These are phyloP conservation scores for Sporothrix luriei DNA, from an alignment of 2,329 filamentous ascomycete genomes.

Conservation along the genomic window DNA sequence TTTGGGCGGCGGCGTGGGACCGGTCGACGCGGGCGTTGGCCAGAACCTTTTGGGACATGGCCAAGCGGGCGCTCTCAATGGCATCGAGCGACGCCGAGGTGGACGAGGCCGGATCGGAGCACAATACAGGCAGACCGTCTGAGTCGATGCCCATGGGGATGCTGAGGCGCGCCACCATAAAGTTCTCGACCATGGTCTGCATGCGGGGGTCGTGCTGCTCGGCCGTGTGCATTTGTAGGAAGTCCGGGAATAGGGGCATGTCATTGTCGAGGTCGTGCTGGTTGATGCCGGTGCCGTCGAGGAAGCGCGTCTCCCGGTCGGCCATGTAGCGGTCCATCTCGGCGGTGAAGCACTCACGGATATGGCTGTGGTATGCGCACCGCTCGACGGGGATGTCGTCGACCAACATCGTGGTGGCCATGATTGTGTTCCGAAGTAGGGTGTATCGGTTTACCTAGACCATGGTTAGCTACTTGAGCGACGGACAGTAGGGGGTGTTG, in stretches of 20 bases:
- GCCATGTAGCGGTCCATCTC: slow-evolving; percentile 17
- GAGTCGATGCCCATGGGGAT: background rate
- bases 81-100: background rate
- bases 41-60: background rate
- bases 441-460: background rate
- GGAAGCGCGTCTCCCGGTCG: background rate
- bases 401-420: background rate
- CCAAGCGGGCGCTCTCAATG: background rate
- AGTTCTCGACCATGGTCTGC: background rate
- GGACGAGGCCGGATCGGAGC: background rate
- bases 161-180: background rate
- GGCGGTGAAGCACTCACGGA: background rate
- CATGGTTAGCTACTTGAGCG: too few species aligned
- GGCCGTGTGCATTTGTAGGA: background rate
- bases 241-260: background rate
- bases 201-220: slow-evolving; percentile 11
- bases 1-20: background rate
- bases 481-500: too few species aligned
- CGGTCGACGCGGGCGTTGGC: background rate
- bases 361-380: background rate
- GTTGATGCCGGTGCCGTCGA: background rate
- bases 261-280: background rate
- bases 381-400: background rate
- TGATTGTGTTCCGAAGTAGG: background rate
- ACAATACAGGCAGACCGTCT: background rate